phyloP scores from a whole-genome alignment of 2,329 filamentous ascomycete genomes.

The Aspergillus quadricinctus region DNA sequence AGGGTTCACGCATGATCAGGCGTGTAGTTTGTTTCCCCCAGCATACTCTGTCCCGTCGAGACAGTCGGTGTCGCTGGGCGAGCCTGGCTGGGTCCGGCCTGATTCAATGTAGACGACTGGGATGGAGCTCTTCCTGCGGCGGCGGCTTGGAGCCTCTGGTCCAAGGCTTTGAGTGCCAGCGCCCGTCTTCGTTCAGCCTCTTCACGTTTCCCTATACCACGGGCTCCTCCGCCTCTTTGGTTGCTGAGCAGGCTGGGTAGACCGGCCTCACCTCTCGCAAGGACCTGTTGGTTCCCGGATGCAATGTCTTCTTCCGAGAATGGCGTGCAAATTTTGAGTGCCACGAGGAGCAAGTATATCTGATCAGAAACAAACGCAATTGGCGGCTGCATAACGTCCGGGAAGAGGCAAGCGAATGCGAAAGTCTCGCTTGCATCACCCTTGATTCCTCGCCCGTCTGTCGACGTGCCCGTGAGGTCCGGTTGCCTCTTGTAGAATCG shows the following conservation, averaged over 20 bases:
- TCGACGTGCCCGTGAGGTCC: constrained; percentile 52
- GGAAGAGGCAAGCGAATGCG: constrained; percentile 93
- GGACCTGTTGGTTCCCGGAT: constrained; percentile 66
- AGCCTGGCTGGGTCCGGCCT: constrained; percentile 24
- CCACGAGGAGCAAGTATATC: constrained; percentile 70
- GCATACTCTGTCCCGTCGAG: constrained; percentile 53
- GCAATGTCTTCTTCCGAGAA: constrained; percentile 79
- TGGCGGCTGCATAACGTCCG: constrained; percentile 72
- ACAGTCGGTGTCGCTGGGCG: constrained; percentile 54
- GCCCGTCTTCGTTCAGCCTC: constrained; percentile 89
- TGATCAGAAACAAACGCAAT: constrained; percentile 69
- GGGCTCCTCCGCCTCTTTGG: constrained; percentile 35
- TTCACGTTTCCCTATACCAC: constrained; percentile 66
- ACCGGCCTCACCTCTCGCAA: constrained; percentile 58
- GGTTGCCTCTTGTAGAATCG: constrained; percentile 78
- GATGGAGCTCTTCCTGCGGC: constrained; percentile 52
- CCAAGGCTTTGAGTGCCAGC: constrained; percentile 82
- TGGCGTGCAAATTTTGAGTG: constrained; percentile 73
- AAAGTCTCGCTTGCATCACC: constrained; percentile 97
- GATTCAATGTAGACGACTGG: constrained; percentile 28
- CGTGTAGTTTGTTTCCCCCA: constrained; percentile 67
- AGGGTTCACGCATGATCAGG: constrained; percentile 51
- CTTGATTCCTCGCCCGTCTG: constrained; percentile 57
- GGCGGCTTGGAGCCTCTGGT: constrained; percentile 86
- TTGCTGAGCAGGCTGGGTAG: constrained; percentile 56